A percentile compares a stretch with the other conserved stretches of the same genome.
phyloP scores from a whole-genome alignment of 768 basidiomycete genomes.

The Daedaleopsis nitida region DNA sequence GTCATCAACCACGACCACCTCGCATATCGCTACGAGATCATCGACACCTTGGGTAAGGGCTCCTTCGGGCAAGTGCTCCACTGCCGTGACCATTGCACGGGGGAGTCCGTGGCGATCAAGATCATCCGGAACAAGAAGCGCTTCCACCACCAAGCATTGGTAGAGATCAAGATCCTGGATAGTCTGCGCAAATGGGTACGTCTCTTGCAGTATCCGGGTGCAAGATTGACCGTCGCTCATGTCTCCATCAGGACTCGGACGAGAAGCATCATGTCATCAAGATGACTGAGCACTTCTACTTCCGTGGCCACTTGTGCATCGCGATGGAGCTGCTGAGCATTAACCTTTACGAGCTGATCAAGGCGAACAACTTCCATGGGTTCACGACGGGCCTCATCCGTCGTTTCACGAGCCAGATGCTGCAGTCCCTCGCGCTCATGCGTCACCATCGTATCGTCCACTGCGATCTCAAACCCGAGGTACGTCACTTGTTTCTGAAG shows the following conservation, averaged over 20 bases:
- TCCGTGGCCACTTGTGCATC: conserved; percentile 96
- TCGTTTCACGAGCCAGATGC: conserved; percentile 95
- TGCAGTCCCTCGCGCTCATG: conserved; percentile 89
- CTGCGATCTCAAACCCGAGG: conserved; percentile 99
- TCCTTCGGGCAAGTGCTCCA: conserved; percentile 97
- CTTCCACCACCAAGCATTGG: conserved; percentile 96
- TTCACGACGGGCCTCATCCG: conserved; percentile 95
- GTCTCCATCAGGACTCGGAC: conserved; percentile 75
- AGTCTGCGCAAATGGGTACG: conserved; percentile 94
- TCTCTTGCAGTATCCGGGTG: not conserved
- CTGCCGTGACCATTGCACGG: conserved; percentile 94
- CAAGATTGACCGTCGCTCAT: not conserved
- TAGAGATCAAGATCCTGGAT: conserved; percentile 99
- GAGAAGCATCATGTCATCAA: conserved; percentile 97
- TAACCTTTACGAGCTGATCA: conserved; percentile 98
- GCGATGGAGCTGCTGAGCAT: conserved; percentile 98
- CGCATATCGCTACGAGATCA: conserved; percentile 94
- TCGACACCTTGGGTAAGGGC: conserved; percentile 93
- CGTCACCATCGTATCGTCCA: conserved; percentile 97
- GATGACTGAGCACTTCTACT: conserved; percentile 98
- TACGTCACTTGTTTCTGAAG: conserved; percentile 34
- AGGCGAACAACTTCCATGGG: conserved; percentile 98
- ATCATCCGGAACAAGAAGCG: conserved; percentile 99
- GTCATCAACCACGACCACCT: conserved; percentile 91
- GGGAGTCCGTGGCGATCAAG: conserved; percentile 97